Conservation (phyloP, 306 rosid genomes). For the Senna tora region DNA sequence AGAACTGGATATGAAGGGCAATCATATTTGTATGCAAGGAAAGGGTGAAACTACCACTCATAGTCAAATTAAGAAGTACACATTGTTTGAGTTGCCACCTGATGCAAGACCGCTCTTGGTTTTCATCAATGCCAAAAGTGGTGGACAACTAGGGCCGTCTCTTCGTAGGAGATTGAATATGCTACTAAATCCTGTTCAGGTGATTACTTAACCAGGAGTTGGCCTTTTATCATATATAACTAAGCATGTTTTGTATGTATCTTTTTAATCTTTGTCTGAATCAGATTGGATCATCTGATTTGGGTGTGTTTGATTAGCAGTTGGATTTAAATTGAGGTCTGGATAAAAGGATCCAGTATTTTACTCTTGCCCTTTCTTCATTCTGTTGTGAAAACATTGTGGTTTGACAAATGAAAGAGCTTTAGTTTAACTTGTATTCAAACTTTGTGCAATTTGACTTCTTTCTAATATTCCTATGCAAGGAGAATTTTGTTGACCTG, state of each 20-base stretch:
- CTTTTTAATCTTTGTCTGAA: constrained; percentile 24
- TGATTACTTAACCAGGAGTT: constrained; percentile 37
- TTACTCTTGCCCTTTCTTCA: constrained; percentile 27
- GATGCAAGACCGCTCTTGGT: constrained; percentile 79
- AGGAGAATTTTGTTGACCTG: constrained; percentile 20
- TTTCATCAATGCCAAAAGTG: constrained; percentile 74
- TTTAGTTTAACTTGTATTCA: constrained; percentile 12
- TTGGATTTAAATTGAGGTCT: constrained; percentile 26
- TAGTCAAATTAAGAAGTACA: constrained; percentile 51
- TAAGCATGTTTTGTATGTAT: constrained; percentile 23
- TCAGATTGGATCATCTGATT: constrained; percentile 22
- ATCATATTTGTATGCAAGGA: constrained; percentile 31
- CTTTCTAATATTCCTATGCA: constrained; percentile 25
- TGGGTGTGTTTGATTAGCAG: constrained; percentile 24
- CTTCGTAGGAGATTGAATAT: constrained; percentile 73
- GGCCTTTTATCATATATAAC: constrained; percentile 24
- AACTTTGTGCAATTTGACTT: constrained; percentile 21
- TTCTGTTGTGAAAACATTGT: constrained; percentile 8
- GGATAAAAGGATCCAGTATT: constrained; percentile 34
- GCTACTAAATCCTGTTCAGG: constrained; percentile 81
- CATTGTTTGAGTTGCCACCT: constrained; percentile 60
- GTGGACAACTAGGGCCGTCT: constrained; percentile 74
- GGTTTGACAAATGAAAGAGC: not conserved
- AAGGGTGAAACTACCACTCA: constrained; percentile 40
- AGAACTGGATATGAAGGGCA: constrained; percentile 27